Evolutionary conservation across 257 asterid genomes (phyloP), one percentile per base, ranked within the genome.

Genomic region (Penstemon barbatus): DNA sequence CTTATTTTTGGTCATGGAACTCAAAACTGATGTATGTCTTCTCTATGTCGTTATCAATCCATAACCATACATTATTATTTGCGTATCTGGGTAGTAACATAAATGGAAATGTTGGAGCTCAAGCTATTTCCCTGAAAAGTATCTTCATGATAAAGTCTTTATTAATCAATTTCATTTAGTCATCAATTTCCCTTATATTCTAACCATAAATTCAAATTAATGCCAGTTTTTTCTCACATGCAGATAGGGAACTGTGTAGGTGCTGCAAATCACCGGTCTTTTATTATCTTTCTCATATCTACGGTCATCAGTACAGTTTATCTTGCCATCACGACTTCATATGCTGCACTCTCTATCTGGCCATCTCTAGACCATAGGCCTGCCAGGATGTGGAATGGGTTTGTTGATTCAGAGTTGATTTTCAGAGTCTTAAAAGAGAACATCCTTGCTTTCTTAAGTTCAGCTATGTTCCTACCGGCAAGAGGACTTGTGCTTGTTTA

Each of bases 171-270:
- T 66, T 46, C 11, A 25, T 53, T 45, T 70, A 74, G 65, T 67
- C 12, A 63, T 68, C 71, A 68, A 44, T 62, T 57, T 58, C 53
- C 33, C 33, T 25, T 25, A 25, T 25, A 25, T 25, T 25, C 33
- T 25, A 25, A 25, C 2, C 33, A 2, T 25, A 25, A 25, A 25
- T 25, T 25, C 33, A 25, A 25, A 25, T 25, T 25, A 25, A 25
- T 25, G 33, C 33, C 33, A 25, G 33, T 25, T 25, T 65, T 73
- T 76, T 48, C 42, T 57, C 36, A 4, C 7, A 38, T 75, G 87
- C 98, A 93, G 98, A 90, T 90, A 64, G 98, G 98, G 52, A 93
- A 90, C 74, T 93, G 96, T 74, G 96, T 93, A 19, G 98, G 98
- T 61, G 82, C 95, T 45, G 89, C 82, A 73, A 90, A 93, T 75